phyloP scores from a whole-genome alignment of 805 yeast genomes.

The Candida dajiaensis region DNA sequence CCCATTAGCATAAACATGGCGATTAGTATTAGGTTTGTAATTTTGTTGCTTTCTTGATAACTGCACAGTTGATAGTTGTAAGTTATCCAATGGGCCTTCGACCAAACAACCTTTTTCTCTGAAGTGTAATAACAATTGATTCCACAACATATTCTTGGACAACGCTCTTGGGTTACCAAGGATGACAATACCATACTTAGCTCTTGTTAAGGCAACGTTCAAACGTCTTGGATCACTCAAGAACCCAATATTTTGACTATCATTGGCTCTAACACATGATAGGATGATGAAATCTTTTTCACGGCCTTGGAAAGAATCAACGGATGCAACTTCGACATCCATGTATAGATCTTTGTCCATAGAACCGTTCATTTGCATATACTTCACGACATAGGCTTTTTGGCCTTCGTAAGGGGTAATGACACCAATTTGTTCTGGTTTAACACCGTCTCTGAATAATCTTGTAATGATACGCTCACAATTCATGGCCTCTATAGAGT shows the following conservation, averaged over 20 bases:
- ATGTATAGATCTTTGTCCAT: constrained; percentile 58
- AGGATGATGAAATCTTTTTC: constrained; percentile 78
- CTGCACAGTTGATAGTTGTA: constrained; percentile 67
- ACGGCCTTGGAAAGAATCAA: constrained; percentile 93
- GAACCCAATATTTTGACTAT: constrained; percentile 71
- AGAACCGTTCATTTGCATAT: constrained; percentile 68
- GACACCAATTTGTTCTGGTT: constrained; percentile 81
- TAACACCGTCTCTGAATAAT: constrained; percentile 70
- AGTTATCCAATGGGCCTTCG: constrained; percentile 79
- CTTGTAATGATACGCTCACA: constrained; percentile 73
- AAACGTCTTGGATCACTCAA: constrained; percentile 79
- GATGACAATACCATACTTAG: constrained; percentile 72
- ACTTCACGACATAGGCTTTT: constrained; percentile 72
- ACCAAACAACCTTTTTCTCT: constrained; percentile 84
- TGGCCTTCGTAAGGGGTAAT: constrained; percentile 96
- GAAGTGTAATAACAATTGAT: constrained; percentile 66
- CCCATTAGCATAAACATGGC: constrained; percentile 2
- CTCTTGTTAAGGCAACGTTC: constrained; percentile 87
- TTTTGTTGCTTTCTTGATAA: constrained; percentile 27
- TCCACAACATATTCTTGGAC: constrained; percentile 70
- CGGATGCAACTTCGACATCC: constrained; percentile 84
- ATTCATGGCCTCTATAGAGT: constrained; percentile 85
- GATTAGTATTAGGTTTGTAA: constrained; percentile 7
- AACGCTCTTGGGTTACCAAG: constrained; percentile 82
- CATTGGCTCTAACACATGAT: constrained; percentile 80